Conservation (phyloP, 2,329 filamentous ascomycete species). For the Drechslerella stenobrocha region DNA sequence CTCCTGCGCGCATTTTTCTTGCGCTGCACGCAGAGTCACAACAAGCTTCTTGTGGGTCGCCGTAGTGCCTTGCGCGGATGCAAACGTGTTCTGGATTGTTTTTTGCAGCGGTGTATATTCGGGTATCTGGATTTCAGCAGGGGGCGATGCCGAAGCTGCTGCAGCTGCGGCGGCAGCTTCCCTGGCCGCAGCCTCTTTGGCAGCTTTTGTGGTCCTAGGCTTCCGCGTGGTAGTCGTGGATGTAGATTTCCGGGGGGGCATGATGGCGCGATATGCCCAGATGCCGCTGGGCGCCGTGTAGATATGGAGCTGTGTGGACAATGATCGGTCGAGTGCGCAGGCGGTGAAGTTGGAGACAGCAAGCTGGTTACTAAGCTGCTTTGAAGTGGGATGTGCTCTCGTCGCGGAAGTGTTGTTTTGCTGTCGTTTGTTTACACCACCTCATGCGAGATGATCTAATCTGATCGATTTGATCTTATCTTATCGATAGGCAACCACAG, state of each 20-base stretch:
- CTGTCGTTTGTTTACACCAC: conserved; percentile 4
- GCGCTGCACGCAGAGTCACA: conserved; percentile 83
- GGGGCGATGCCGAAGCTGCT: conserved; percentile 25
- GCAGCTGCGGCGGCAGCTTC: conserved; percentile 30
- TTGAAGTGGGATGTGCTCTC: conserved; percentile 21
- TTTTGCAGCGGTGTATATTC: conserved; percentile 50
- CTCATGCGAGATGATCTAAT: conserved; percentile 5
- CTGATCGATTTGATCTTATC: conserved; percentile 37
- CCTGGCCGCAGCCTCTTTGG: conserved; percentile 32
- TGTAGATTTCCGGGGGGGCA: conserved; percentile 39
- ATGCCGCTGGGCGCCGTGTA: neutral
- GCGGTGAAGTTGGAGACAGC: neutral
- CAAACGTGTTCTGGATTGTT: conserved; percentile 56
- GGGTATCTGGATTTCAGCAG: conserved; percentile 15
- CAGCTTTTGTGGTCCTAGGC: conserved; percentile 36
- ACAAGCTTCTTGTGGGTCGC: conserved; percentile 87
- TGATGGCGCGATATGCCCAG: conserved; percentile 7
- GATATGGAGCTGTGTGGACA: neutral
- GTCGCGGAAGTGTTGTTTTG: conserved; percentile 33
- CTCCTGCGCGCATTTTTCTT: conserved; percentile 73
- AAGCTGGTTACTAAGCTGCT: conserved; percentile 3
- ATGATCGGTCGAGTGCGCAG: neutral
- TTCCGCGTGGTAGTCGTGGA: conserved; percentile 30
- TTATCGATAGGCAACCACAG: conserved; percentile 34
- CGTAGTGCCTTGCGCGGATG: conserved; percentile 77